Percentiles rank a stretch among this genome's conserved stretches.
Evolutionary conservation across 257 asterid species (phyloP).

Genomic region (Solanum ossicruentum): DNA sequence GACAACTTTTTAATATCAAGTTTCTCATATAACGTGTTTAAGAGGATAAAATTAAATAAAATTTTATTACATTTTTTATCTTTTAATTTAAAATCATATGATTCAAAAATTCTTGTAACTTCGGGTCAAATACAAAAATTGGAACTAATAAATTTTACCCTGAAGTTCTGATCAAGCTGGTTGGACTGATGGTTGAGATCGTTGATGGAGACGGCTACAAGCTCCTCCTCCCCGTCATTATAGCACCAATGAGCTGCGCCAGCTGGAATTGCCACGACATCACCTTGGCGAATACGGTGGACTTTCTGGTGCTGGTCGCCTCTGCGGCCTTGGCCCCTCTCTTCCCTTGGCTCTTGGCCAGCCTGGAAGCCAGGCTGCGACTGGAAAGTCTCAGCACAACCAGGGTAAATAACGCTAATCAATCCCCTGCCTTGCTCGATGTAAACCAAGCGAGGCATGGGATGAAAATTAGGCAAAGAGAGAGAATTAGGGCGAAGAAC

Average conservation of each 20-base stretch:
- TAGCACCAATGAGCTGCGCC: slow-evolving; percentile 62
- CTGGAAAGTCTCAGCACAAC: slow-evolving; percentile 57
- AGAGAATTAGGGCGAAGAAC: slow-evolving; percentile 33
- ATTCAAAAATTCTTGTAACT: too few species aligned
- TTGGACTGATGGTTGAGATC: slow-evolving; percentile 59
- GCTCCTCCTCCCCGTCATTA: slow-evolving; percentile 47
- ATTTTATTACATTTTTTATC: too few species aligned
- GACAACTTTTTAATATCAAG: too few species aligned
- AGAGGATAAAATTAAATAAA: too few species aligned
- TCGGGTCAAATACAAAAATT: too few species aligned
- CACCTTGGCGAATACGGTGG: slow-evolving; percentile 45
- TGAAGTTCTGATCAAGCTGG: slow-evolving; percentile 58
- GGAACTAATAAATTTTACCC: slow-evolving; percentile 17
- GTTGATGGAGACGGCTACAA: slow-evolving; percentile 42
- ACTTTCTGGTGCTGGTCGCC: slow-evolving; percentile 54
- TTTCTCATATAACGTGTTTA: too few species aligned
- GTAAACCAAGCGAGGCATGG: slow-evolving; percentile 50
- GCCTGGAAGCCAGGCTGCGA: not conserved
- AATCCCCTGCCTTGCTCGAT: slow-evolving; percentile 46
- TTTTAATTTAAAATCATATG: too few species aligned
- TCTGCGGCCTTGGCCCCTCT: not conserved
- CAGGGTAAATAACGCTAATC: slow-evolving; percentile 41
- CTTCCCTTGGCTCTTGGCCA: not conserved
- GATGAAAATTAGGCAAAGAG: slow-evolving; percentile 58
- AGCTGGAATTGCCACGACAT: slow-evolving; percentile 48